Base-by-base conservation (phyloP, 2,329 filamentous ascomycete genomes). In the Diaporthe amygdali region DNA sequence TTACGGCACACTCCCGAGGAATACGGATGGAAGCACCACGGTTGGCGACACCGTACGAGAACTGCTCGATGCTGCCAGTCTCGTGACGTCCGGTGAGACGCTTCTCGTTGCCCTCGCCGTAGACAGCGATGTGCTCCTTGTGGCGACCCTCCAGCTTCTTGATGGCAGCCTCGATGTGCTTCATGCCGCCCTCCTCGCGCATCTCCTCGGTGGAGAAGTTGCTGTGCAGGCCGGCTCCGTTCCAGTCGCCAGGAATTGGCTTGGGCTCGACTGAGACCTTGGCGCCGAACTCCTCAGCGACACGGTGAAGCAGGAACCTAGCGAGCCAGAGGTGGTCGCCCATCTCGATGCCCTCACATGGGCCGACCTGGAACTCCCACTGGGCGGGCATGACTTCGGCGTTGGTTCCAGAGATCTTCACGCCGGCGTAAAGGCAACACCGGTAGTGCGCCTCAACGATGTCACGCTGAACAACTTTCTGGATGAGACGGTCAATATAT, bases 281-380 rank as follows among this genome's bases (percentile, higher is more conserved):
- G 84, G 93, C 95, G 79, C 96, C 96, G 79, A 98, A 98, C 80
- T 98, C 96, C 84, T 99, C 96, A 68, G 96, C 94, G 73, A 98
- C 93, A 76, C 95, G 71, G 71, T 93, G 90, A 76, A 97, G 93
- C 78, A 97, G 88, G 90, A 95, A 97, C 76, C 94, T 93, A 75
- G 94, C 93, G 79, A 97, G 88, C 96, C 96, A 98, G 79, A 99
- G 94, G 81, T 98, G 92, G 84, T 99, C 96, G 83, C 96, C 83
- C 94, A 92, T 93, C 82, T 92, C 87, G 78, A 98, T 98, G 75
- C 95, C 96, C 68, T 87, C 84, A 85, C 94, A 97, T 75, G 96
- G 96, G 71, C 96, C 96, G 78, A 98, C 94, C 83, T 98, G 96
- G 91, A 94, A 98, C 84, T 98, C 96, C 96, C 96, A 98, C 85